Percentiles rank a stretch among this genome's conserved stretches.
Conservation (phyloP, 257 asterid genomes). For the Ligustrum vulgare region DNA sequence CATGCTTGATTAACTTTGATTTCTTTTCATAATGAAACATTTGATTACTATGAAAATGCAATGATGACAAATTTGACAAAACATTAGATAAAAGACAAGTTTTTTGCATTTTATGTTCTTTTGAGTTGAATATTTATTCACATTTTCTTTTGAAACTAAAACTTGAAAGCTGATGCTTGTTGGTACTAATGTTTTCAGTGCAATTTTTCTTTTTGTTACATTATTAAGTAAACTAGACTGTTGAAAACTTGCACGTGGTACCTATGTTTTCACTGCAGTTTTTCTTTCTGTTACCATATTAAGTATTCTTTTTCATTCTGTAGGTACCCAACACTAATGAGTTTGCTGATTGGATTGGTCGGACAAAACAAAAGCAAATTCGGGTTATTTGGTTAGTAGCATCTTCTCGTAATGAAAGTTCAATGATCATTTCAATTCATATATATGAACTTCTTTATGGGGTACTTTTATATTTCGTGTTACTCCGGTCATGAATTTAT, state of each 20-base stretch:
- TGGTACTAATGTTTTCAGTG: not conserved
- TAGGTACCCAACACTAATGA: constrained; percentile 96
- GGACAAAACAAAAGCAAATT: constrained; percentile 92
- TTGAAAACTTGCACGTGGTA: not conserved
- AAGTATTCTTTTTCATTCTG: constrained; percentile 19
- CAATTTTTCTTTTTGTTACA: not conserved
- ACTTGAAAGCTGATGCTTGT: not conserved
- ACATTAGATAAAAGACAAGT: not conserved
- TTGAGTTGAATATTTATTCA: not conserved
- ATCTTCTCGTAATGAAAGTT: constrained; percentile 25
- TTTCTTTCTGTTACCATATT: constrained; percentile 13
- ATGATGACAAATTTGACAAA: not conserved
- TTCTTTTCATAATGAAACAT: not conserved
- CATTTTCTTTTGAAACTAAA: not conserved
- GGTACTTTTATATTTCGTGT: constrained; percentile 11
- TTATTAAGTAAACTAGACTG: not conserved
- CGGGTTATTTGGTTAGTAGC: constrained; percentile 86
- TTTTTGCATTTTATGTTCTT: not conserved
- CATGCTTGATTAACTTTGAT: not conserved
- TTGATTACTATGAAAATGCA: not conserved
- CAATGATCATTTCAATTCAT: constrained; percentile 9
- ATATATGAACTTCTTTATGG: constrained; percentile 15
- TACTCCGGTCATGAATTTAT: not conserved
- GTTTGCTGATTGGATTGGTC: constrained; percentile 99
- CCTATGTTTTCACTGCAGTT: constrained; percentile 11